Base-by-base conservation (phyloP, 192 early-diverging fungal species). In the Linnemannia hyalina region DNA sequence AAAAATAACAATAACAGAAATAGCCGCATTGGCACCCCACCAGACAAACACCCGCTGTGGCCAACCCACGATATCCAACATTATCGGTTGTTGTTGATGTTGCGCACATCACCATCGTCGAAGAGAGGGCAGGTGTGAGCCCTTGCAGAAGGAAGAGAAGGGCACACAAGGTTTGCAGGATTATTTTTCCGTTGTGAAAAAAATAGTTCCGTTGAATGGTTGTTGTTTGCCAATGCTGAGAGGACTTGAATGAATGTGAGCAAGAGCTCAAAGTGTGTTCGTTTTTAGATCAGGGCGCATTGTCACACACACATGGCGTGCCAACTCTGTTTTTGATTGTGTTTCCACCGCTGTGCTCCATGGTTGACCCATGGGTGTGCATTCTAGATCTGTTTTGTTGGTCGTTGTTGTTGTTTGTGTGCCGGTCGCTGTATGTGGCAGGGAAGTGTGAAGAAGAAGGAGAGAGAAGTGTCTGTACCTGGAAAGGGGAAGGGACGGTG, bases 251-350 rank as follows among this genome's bases (percentile, higher is more conserved):
- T 15, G 60, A 29, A 32, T 65, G 60, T 32, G 60, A 65, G 60
- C 60, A 65, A 15, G 60, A 32, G 26, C 6, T 11, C 4, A 15
- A 4, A 35, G 60, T 15, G 60, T 4, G 44, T 65, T 65, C 29
- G n/a, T 65, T 32, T 65, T 65, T 65, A 65, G 60, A 65, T 65
- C 60, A 65, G n/a, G 60, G 29, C 35, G 60, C 60, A 65, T 10
- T 63, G 57, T 63, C 57, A 63, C 26, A 63, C 57, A 63, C 9
- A 63, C 35, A 40, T 15, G 13, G 60, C 32, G n/a, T 65, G 11
- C 26, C 13, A 32, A 52, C 49, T 52, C 49, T 52, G 18, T 49
- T 49, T 49, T 52, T 52, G 18, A 22, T 18, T 20, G 49, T 20
- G 6, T 52, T 22, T 18, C 22, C 49, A 20, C 49, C 49, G 60